Conservation (phyloP, 139 green algal genomes). For the Chlorella sp. region DNA sequence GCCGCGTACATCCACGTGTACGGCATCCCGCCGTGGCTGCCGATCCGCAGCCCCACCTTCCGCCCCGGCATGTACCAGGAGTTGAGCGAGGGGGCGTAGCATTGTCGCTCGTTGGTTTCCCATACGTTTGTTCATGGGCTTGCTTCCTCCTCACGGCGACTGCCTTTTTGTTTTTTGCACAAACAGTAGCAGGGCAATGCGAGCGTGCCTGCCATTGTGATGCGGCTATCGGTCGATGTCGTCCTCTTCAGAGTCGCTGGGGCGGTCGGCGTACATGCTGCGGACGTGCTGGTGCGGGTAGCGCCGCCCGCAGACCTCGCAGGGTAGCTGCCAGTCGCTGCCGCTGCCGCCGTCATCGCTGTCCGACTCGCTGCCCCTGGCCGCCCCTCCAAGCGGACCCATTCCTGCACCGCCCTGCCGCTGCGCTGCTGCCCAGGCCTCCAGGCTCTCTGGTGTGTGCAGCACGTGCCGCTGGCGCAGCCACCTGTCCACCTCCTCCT, state of each 20-base stretch:
- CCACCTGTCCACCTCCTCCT: slow-evolving; percentile 26
- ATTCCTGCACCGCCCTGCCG: neutral
- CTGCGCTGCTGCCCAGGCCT: neutral
- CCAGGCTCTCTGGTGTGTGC: neutral
- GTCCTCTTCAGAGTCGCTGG: no score
- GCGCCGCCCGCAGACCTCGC: slow-evolving; percentile 34
- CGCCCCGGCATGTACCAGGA: neutral
- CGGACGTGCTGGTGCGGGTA: slow-evolving; percentile 43
- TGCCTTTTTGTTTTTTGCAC: neutral
- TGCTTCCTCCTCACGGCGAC: no score
- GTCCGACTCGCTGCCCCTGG: neutral
- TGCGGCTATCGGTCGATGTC: no score
- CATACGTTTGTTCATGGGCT: no score
- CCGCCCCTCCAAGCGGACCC: neutral
- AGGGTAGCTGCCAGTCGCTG: slow-evolving; percentile 28
- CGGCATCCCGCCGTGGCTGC: slow-evolving; percentile 33
- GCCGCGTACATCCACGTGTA: slow-evolving; percentile 8
- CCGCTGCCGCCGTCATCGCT: neutral
- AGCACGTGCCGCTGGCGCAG: slow-evolving; percentile 5
- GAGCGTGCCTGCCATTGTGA: no score
- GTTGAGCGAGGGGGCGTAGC: slow-evolving; percentile 21
- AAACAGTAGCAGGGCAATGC: no score
- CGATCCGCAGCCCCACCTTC: neutral
- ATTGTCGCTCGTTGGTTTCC: no score
- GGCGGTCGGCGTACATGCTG: neutral